These are phyloP conservation scores for Fusarium palustre DNA, from an alignment of 2,329 filamentous ascomycete genomes.

Conservation along the genomic window DNA sequence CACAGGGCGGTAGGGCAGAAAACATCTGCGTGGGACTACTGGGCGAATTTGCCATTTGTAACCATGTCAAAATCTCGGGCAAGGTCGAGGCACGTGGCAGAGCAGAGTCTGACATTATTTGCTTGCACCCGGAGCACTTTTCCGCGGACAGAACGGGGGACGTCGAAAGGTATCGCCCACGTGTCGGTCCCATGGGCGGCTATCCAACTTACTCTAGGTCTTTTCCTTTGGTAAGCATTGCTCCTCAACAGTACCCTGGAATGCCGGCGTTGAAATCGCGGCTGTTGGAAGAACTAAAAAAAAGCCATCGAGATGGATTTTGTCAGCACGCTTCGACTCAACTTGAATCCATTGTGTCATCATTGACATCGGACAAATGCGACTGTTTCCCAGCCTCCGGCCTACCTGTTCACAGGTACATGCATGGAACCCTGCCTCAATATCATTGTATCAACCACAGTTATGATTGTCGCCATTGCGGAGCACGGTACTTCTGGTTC, in stretches of 20 bases:
- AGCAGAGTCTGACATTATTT: too few relatives aligned
- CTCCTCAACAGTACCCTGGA: not conserved
- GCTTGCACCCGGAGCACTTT: too few relatives aligned
- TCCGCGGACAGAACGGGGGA: too few relatives aligned
- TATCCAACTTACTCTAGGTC: accelerated
- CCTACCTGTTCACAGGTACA: not conserved
- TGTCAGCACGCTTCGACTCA: slow-evolving; percentile 10
- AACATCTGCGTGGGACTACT: not conserved
- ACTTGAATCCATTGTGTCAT: not conserved
- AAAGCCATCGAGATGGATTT: not conserved
- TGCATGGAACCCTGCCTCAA: accelerated
- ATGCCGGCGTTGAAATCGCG: not conserved
- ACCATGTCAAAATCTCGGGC: not conserved
- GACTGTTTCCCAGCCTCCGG: not conserved
- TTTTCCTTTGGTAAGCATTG: not conserved
- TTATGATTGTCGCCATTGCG: not conserved
- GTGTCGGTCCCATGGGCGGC: accelerated
- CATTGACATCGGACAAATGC: not conserved
- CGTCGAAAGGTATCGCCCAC: accelerated
- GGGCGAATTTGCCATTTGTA: not conserved
- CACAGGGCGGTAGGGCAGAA: not conserved
- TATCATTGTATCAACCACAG: not conserved
- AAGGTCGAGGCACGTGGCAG: too few relatives aligned
- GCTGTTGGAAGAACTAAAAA: not conserved
- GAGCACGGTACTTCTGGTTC: not conserved